Percentiles rank a stretch among this genome's conserved stretches.
phyloP scores from a whole-genome alignment of 2,329 filamentous ascomycete genomes.

The Pestalotiopsis sp. region DNA sequence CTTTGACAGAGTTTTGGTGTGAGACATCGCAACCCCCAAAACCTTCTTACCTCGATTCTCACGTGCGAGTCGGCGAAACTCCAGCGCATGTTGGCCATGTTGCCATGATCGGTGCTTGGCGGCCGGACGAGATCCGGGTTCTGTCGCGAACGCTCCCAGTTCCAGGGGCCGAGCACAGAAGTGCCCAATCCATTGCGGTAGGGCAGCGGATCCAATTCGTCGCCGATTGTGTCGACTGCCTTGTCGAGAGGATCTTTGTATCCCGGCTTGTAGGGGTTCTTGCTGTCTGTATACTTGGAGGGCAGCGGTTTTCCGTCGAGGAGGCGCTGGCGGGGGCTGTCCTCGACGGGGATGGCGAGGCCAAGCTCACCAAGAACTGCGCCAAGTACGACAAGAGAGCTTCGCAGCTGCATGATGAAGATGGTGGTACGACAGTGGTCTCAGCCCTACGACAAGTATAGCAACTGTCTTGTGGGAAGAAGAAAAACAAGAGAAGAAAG shows the following conservation, averaged over 20 bases:
- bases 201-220: conserved; percentile 66
- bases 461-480: background rate
- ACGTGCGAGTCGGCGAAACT: conserved; percentile 67
- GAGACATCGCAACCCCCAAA: background rate
- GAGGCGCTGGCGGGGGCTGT: conserved; percentile 59
- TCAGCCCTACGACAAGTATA: conserved; percentile 3
- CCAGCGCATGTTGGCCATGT: conserved; percentile 74
- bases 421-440: background rate
- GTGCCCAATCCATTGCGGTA: conserved; percentile 66
- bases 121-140: conserved; percentile 73
- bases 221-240: conserved; percentile 62
- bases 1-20: background rate
- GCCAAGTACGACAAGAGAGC: conserved; percentile 23
- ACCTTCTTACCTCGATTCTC: conserved; percentile 57
- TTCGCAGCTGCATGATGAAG: conserved; percentile 27
- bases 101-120: conserved; percentile 73
- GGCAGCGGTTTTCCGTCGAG: conserved; percentile 51
- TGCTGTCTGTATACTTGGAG: conserved; percentile 41
- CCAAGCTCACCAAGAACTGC: conserved; percentile 26
- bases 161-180: conserved; percentile 71
- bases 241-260: conserved; percentile 64
- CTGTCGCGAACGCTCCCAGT: conserved; percentile 67
- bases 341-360: conserved; percentile 36
- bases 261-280: conserved; percentile 60
- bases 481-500: background rate